Percentiles rank a stretch among this genome's conserved stretches.
These are phyloP conservation scores for Trichoderma semiorbis DNA, from an alignment of 2,329 filamentous ascomycete species.

Conservation along the genomic window DNA sequence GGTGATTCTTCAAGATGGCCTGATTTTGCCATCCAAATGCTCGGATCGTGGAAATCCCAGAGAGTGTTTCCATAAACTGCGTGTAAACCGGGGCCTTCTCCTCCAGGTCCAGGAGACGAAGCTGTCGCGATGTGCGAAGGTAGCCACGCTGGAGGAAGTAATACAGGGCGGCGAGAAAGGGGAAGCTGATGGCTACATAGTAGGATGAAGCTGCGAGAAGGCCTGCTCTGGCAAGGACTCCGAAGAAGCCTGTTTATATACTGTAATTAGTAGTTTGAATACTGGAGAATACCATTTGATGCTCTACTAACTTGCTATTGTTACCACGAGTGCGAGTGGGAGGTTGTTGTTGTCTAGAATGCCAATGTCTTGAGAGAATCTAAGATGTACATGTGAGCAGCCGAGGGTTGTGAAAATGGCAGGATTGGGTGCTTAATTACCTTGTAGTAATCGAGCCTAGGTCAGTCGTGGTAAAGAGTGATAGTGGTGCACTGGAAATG, in stretches of 20 bases:
- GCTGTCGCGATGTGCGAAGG: constrained; percentile 41
- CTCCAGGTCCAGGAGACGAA: constrained; percentile 42
- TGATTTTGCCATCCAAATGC: constrained; percentile 49
- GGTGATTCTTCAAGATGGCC: constrained; percentile 42
- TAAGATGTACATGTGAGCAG: constrained; percentile 23
- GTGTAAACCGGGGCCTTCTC: constrained; percentile 40
- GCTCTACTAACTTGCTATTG: constrained; percentile 34
- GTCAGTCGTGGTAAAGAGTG: neutral
- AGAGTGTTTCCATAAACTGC: constrained; percentile 44
- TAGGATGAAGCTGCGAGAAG: constrained; percentile 26
- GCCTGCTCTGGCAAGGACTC: constrained; percentile 26
- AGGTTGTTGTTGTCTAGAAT: constrained; percentile 42
- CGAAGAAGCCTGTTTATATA: constrained; percentile 34
- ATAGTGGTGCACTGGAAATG: neutral
- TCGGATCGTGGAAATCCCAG: constrained; percentile 48
- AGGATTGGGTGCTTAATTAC: neutral
- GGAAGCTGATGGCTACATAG: constrained; percentile 41
- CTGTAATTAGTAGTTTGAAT: neutral
- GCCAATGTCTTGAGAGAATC: constrained; percentile 43
- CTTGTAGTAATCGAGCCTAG: neutral
- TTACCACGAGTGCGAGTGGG: constrained; percentile 33
- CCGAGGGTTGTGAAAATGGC: neutral
- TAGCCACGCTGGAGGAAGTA: constrained; percentile 44
- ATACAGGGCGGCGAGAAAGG: constrained; percentile 38
- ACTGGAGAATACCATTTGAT: neutral